Conservation (phyloP, 1,284 basidiomycete species). For the Apiotrichum porosum region DNA sequence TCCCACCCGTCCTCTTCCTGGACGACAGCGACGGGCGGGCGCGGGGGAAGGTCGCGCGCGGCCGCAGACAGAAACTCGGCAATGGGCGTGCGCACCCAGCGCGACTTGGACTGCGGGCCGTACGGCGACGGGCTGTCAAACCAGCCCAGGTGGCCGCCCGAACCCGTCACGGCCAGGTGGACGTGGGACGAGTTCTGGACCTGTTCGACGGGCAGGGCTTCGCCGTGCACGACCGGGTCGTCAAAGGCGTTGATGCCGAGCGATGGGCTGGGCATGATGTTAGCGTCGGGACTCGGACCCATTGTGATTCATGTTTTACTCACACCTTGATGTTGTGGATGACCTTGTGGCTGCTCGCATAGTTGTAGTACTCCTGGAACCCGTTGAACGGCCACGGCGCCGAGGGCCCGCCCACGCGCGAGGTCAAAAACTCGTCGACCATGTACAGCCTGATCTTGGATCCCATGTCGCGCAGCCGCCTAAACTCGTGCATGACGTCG, state of each 20-base stretch:
- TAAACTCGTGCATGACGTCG: slow-evolving; percentile 18
- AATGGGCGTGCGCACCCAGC: slow-evolving; percentile 45
- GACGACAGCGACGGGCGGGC: not conserved
- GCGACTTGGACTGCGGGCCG: slow-evolving; percentile 18
- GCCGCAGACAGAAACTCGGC: slow-evolving; percentile 40
- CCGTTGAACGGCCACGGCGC: slow-evolving; percentile 67
- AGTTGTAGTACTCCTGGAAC: slow-evolving; percentile 75
- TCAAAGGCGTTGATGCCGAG: slow-evolving; percentile 83
- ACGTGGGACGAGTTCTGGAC: slow-evolving; percentile 61
- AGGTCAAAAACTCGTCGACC: slow-evolving; percentile 60
- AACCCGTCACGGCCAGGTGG: slow-evolving; percentile 65
- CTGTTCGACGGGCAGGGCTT: slow-evolving; percentile 53
- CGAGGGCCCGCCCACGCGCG: slow-evolving; percentile 68
- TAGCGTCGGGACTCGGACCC: not conserved
- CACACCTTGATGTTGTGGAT: slow-evolving; percentile 43
- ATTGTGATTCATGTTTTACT: slow-evolving; percentile 7
- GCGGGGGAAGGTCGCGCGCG: slow-evolving; percentile 9
- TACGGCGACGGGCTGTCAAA: slow-evolving; percentile 57
- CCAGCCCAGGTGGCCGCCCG: slow-evolving; percentile 94
- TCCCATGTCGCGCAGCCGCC: slow-evolving; percentile 16
- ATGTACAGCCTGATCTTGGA: slow-evolving; percentile 23
- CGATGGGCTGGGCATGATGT: slow-evolving; percentile 44
- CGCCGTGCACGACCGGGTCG: slow-evolving; percentile 74
- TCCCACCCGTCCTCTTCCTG: slow-evolving; percentile 3
- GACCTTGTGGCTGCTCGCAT: slow-evolving; percentile 52